A percentile compares a stretch with the other conserved stretches of the same genome.
Conservation (phyloP, 2,329 filamentous ascomycete genomes). For the Diaporthe aspalathi region DNA sequence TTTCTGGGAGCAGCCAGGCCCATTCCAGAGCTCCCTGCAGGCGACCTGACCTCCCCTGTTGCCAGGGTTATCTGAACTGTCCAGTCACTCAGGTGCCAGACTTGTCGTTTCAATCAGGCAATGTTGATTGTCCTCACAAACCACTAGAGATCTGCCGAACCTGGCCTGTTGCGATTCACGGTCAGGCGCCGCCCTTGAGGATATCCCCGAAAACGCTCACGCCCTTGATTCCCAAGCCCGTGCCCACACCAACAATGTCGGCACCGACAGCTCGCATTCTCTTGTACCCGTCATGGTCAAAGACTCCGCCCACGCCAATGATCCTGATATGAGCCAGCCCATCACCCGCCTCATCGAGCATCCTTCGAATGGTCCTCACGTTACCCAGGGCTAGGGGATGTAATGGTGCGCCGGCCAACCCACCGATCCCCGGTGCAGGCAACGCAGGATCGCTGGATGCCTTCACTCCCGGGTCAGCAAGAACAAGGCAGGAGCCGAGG, state of each 20-base stretch:
- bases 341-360: slow-evolving; percentile 63
- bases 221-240: slow-evolving; percentile 74
- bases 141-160: not conserved
- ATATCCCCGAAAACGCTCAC: slow-evolving; percentile 72
- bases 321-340: slow-evolving; percentile 67
- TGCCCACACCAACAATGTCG: slow-evolving; percentile 74
- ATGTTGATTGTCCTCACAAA: not conserved
- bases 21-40: not conserved
- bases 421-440: slow-evolving; percentile 71
- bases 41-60: too few relatives aligned
- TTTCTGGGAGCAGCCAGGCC: not conserved
- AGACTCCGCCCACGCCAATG: slow-evolving; percentile 80
- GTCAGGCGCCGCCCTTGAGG: slow-evolving; percentile 36
- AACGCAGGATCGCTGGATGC: slow-evolving; percentile 58
- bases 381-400: slow-evolving; percentile 82
- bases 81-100: not conserved
- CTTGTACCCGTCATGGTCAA: slow-evolving; percentile 69
- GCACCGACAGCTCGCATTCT: slow-evolving; percentile 78
- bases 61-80: not conserved
- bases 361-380: slow-evolving; percentile 71
- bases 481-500: slow-evolving; percentile 74
- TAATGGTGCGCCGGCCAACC: slow-evolving; percentile 77
- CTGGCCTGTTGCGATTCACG: not conserved
- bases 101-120: not conserved
- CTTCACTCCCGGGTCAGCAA: slow-evolving; percentile 48